Percentiles rank a stretch among this genome's conserved stretches.
Evolutionary conservation across 306 rosid species (phyloP).

Genomic region (Acmispon strigosus): DNA sequence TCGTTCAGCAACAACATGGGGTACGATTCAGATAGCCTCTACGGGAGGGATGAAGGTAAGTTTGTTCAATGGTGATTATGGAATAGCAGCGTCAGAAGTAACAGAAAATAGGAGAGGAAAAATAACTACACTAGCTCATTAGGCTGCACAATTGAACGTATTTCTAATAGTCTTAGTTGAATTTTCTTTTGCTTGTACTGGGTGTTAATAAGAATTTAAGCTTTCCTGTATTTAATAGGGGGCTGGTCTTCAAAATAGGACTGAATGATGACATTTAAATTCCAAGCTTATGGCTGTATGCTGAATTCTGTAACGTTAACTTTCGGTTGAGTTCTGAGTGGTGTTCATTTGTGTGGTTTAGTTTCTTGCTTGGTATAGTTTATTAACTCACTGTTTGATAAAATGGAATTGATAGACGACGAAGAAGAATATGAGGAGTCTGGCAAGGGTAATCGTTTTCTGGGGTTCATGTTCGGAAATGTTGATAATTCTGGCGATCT

Average conservation of each 20-base stretch:
- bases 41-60: conserved; percentile 84
- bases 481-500: conserved; percentile 93
- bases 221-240: not conserved
- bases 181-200: not conserved
- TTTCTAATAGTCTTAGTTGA: not conserved
- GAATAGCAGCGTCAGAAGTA: conserved; percentile 9
- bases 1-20: conserved; percentile 40
- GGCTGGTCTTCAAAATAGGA: not conserved
- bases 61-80: not conserved
- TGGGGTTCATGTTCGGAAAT: conserved; percentile 96
- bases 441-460: conserved; percentile 64
- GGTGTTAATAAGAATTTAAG: not conserved
- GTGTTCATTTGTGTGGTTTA: not conserved
- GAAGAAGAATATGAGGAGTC: conserved; percentile 79
- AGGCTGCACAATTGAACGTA: not conserved
- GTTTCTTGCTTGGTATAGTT: conserved; percentile 18
- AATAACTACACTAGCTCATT: not conserved
- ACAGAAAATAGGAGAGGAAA: not conserved
- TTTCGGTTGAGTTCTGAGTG: not conserved
- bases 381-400: conserved; percentile 6
- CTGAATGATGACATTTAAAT: not conserved
- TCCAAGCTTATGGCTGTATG: not conserved
- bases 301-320: not conserved
- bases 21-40: conserved; percentile 57
- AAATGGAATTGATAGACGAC: conserved; percentile 44